Evolutionary conservation across 2,329 filamentous ascomycete genomes (phyloP).

Genomic region (Microdochium trichocladiopsis): DNA sequence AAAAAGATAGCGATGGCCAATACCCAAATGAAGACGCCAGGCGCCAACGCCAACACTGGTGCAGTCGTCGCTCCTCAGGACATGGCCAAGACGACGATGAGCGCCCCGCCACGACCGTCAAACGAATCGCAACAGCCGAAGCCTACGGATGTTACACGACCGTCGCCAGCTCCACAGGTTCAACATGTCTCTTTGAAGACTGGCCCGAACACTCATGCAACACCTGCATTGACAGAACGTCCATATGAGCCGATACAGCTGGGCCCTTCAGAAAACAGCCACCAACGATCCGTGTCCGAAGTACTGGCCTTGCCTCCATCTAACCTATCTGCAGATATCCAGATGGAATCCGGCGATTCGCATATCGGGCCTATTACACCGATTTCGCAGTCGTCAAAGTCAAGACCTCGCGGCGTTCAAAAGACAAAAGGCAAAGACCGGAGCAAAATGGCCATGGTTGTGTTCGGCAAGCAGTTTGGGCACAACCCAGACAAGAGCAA

Average conservation of each 20-base stretch:
- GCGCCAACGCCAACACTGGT: not conserved
- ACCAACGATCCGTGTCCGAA: slow-evolving; percentile 16
- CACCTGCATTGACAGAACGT: not conserved
- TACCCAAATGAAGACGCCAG: not conserved
- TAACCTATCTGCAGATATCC: slow-evolving; percentile 2
- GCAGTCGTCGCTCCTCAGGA: not conserved
- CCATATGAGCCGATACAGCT: not conserved
- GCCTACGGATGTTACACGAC: not conserved
- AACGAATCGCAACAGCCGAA: not conserved
- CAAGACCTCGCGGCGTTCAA: slow-evolving; percentile 23
- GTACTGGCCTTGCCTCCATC: slow-evolving; percentile 15
- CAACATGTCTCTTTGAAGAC: not conserved
- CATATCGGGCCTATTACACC: slow-evolving; percentile 17
- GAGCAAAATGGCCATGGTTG: slow-evolving; percentile 64
- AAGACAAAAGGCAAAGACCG: slow-evolving; percentile 52
- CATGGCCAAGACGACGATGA: not conserved
- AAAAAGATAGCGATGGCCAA: not conserved
- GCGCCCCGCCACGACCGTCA: not conserved
- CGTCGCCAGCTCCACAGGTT: not conserved
- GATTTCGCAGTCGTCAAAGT: slow-evolving; percentile 18
- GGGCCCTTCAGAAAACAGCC: not conserved
- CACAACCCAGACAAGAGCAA: slow-evolving; percentile 38
- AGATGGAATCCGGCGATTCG: slow-evolving; percentile 9
- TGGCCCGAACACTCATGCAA: not conserved
- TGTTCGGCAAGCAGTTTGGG: slow-evolving; percentile 64